These are phyloP conservation scores for Fusarium nisikadoi DNA, from an alignment of 2,329 filamentous ascomycete genomes.

Conservation along the genomic window DNA sequence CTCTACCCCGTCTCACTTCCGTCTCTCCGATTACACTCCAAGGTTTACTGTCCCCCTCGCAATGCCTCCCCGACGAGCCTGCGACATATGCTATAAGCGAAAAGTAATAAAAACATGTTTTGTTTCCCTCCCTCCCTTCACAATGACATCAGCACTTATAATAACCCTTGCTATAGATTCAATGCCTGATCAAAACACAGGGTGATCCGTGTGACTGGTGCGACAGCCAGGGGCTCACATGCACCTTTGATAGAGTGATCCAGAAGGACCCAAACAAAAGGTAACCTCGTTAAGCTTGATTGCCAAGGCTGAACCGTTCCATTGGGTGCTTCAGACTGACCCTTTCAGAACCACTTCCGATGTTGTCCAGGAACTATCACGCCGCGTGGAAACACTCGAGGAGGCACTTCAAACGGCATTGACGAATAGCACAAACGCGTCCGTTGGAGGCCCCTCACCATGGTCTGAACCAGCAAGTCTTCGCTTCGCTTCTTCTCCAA, in stretches of 20 bases:
- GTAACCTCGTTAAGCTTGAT: neutral
- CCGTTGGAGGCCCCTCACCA: constrained; percentile 12
- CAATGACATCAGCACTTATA: neutral
- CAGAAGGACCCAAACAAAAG: constrained; percentile 34
- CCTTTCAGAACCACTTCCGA: constrained; percentile 19
- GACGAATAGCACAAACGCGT: neutral
- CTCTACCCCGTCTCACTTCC: constrained; percentile 10
- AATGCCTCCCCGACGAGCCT: constrained; percentile 37
- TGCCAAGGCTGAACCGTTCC: neutral
- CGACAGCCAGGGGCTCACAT: constrained; percentile 31
- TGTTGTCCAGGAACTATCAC: constrained; percentile 36
- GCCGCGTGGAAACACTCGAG: constrained; percentile 33
- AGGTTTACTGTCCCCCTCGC: neutral
- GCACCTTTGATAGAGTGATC: constrained; percentile 38
- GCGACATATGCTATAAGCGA: constrained; percentile 36
- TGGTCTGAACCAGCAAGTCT: constrained; percentile 12
- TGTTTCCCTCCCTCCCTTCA: neutral
- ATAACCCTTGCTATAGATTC: constrained; percentile 26
- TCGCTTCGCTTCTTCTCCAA: constrained; percentile 1
- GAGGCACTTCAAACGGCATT: constrained; percentile 24
- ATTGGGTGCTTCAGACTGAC: constrained; percentile 7
- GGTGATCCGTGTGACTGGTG: constrained; percentile 40
- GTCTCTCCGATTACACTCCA: constrained; percentile 33
- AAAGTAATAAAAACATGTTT: constrained; percentile 21
- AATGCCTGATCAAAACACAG: constrained; percentile 33